A percentile compares a stretch with the other conserved stretches of the same genome.
Evolutionary conservation across 371 early-diverging fungal genomes (phyloP).

Genomic region (Syncephalastrum racemosum): DNA sequence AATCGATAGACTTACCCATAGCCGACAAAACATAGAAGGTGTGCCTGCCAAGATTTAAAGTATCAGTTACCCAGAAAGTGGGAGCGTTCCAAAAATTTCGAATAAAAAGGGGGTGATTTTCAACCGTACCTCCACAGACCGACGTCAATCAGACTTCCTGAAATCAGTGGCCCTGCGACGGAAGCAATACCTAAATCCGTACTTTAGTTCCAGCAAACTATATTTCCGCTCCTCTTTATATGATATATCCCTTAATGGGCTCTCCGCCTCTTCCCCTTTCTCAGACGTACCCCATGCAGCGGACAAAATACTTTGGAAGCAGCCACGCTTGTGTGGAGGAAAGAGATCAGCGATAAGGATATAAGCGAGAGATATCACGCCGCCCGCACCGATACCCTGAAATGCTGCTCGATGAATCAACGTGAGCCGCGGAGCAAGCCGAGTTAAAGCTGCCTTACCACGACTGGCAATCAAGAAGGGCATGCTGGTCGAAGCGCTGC

Average conservation of each 20-base stretch:
- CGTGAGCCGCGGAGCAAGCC: neutral
- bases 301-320: neutral
- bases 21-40: too few relatives aligned
- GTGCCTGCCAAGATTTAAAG: too few relatives aligned
- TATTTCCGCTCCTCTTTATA: too few relatives aligned
- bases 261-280: too few relatives aligned
- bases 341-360: neutral
- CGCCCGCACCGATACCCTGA: neutral
- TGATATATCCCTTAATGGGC: too few relatives aligned
- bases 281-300: slow-evolving; percentile 1
- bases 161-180: neutral
- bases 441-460: neutral
- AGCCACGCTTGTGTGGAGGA: neutral
- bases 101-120: too few relatives aligned
- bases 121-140: neutral
- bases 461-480: neutral
- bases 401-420: neutral
- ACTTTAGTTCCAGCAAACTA: neutral
- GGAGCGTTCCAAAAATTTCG: too few relatives aligned
- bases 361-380: neutral
- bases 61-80: too few relatives aligned
- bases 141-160: neutral
- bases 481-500: neutral
- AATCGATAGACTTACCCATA: too few relatives aligned
- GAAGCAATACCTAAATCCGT: neutral